These are phyloP conservation scores for Lathyrus sativus DNA, from an alignment of 306 rosid genomes.

Conservation along the genomic window DNA sequence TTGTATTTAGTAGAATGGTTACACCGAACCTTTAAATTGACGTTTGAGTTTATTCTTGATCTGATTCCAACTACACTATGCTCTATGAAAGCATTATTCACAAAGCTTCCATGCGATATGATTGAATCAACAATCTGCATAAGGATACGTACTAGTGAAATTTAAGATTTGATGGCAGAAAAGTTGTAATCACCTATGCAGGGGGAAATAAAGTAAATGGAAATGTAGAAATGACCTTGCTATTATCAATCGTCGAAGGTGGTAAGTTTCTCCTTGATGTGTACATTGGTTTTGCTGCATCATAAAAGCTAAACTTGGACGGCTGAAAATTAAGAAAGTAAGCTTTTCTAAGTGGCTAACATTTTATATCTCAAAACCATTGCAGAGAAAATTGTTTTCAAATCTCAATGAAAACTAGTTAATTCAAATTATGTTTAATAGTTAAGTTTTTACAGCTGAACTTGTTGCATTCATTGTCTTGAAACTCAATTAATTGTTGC, in stretches of 20 bases:
- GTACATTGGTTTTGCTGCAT: slow-evolving; percentile 86
- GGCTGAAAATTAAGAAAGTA: slow-evolving; percentile 60
- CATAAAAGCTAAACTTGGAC: slow-evolving; percentile 76
- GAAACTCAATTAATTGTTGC: too few relatives aligned
- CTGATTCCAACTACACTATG: slow-evolving; percentile 90
- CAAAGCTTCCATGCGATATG: slow-evolving; percentile 91
- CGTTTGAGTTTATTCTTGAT: slow-evolving; percentile 79
- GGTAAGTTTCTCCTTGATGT: slow-evolving; percentile 97
- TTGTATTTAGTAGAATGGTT: slow-evolving; percentile 1
- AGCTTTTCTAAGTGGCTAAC: slow-evolving; percentile 36
- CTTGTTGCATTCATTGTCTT: too few relatives aligned
- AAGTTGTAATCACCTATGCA: slow-evolving; percentile 2
- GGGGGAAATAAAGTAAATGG: not conserved
- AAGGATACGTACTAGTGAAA: slow-evolving; percentile 27
- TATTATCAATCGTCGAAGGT: slow-evolving; percentile 76
- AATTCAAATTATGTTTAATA: slow-evolving; percentile 11
- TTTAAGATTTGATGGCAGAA: slow-evolving; percentile 22
- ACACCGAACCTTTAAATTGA: slow-evolving; percentile 77
- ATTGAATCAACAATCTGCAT: slow-evolving; percentile 88
- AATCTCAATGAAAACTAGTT: slow-evolving; percentile 18
- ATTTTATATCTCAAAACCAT: not conserved
- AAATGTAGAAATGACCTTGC: slow-evolving; percentile 64
- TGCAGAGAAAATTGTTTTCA: slow-evolving; percentile 4
- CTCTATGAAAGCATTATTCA: slow-evolving; percentile 71
- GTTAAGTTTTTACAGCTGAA: slow-evolving; percentile 8